Percentiles rank a stretch among this genome's conserved stretches.
phyloP scores from a whole-genome alignment of 2,329 filamentous ascomycete species.

The Fusarium praegraminearum region DNA sequence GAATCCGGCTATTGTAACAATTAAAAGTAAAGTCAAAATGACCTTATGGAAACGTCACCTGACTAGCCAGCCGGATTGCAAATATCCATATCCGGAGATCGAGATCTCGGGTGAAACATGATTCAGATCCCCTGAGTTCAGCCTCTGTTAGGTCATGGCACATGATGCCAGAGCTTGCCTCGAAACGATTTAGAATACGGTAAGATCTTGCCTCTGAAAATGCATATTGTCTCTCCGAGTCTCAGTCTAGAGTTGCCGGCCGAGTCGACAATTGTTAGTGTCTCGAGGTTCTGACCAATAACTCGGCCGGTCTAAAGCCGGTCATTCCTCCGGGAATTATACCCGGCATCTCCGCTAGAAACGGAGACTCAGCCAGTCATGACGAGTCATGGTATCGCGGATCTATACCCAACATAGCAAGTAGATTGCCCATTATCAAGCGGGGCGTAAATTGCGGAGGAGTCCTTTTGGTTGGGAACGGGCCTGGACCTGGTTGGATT shows the following conservation, averaged over 20 bases:
- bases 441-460: slow-evolving; percentile 13
- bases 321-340: background rate
- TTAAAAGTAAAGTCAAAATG: no score
- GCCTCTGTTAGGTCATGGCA: no score
- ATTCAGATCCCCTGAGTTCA: background rate
- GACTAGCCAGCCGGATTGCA: background rate
- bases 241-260: background rate
- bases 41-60: background rate
- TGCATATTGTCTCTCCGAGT: background rate
- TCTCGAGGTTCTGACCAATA: background rate
- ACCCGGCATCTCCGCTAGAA: background rate
- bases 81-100: background rate
- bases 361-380: background rate
- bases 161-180: background rate
- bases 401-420: slow-evolving; percentile 33
- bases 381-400: background rate
- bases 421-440: slow-evolving; percentile 42
- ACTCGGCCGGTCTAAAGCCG: background rate
- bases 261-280: background rate
- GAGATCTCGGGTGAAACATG: background rate
- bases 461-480: background rate
- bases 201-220: background rate
- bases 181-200: fast-evolving
- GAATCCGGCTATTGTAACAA: background rate
- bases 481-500: background rate